Base-by-base conservation (phyloP, 2,329 filamentous ascomycete genomes). In the Fusarium mangiferae region DNA sequence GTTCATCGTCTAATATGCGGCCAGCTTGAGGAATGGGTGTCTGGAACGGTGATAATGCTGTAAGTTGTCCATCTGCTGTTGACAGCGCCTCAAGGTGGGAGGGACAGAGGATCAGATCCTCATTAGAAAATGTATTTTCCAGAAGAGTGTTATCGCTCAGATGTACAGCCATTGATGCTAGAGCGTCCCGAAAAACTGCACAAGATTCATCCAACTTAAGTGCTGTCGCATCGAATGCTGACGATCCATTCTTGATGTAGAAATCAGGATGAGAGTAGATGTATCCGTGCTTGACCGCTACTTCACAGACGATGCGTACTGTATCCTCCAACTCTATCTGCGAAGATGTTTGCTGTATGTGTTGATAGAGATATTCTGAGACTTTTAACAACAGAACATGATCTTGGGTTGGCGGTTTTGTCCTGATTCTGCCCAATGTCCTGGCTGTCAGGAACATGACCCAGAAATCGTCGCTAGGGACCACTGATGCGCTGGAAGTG, bases 261-360 rank as follows among this genome's bases (percentile, higher is more conserved):
- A 68, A 62, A 10, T 68, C 39, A 10, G 55, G 55, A 33, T 65
- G 54, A 4, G 59, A 33, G 8, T 61, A 2, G 4, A 68, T 68
- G 14, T 26, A 52, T 10, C 45, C 65, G 24, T 68, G 18, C 9
- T 54, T 68, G 6, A 62, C 46, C 9, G 35, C 63, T 30, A 59
- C 20, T 39, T 48, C 54, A 4, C 54, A 68, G 2, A 68, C 45
- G 1, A 8, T 1, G 10, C 35, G 22, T 10, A 54, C 12, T 0
- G 26, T 10, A 2, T 28, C 35, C 5, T 68, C 24, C 5, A 41
- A 33, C 8, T 36, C 26, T 7, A 9, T 12, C 1, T 26, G 20
- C 5, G 10, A n/a, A 3, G 15, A 17, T 24, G 6, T 8, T 8
- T 8, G 35, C 0, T 44, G 5, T 3, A 10, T 62, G 4, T 15